Evolutionary conservation across 1,284 basidiomycete genomes (phyloP).

Genomic region (Albatrellus sp.): DNA sequence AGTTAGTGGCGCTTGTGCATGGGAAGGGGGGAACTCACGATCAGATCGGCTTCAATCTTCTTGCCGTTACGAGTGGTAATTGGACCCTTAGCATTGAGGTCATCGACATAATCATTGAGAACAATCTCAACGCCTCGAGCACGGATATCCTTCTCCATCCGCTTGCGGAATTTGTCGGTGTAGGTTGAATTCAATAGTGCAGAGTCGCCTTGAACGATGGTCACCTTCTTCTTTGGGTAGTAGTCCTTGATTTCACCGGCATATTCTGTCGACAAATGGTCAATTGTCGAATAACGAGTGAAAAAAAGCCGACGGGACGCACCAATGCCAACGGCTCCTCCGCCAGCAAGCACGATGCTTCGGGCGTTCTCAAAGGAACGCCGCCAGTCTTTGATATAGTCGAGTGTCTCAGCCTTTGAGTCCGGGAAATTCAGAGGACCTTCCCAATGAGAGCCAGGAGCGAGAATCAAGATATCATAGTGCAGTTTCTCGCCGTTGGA

Average conservation of each 20-base stretch:
- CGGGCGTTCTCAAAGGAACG: conserved; percentile 32
- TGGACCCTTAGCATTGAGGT: conserved; percentile 19
- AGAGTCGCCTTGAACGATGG: conserved; percentile 44
- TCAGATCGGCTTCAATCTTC: conserved; percentile 39
- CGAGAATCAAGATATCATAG: conserved; percentile 43
- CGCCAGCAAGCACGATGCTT: conserved; percentile 45
- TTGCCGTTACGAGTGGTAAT: conserved; percentile 43
- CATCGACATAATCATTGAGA: conserved; percentile 42
- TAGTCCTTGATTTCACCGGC: conserved; percentile 8
- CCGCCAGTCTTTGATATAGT: conserved; percentile 30
- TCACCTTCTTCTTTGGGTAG: conserved; percentile 42
- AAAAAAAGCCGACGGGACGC: conserved; percentile 9
- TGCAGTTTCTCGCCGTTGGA: conserved; percentile 33
- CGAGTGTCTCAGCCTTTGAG: conserved; percentile 22
- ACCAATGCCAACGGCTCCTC: conserved; percentile 54
- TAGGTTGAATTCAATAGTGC: conserved; percentile 47
- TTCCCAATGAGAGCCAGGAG: conserved; percentile 44
- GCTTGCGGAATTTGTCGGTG: conserved; percentile 40
- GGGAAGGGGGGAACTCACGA: conserved; percentile 26
- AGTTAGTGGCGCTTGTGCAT: background rate
- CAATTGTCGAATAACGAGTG: background rate
- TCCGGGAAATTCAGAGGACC: conserved; percentile 35
- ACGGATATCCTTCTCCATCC: conserved; percentile 27
- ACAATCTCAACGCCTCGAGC: conserved; percentile 37
- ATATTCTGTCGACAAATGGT: conserved; percentile 6